Evolutionary conservation across 2,329 filamentous ascomycete species (phyloP).

Genomic region (Lojkania enalia): DNA sequence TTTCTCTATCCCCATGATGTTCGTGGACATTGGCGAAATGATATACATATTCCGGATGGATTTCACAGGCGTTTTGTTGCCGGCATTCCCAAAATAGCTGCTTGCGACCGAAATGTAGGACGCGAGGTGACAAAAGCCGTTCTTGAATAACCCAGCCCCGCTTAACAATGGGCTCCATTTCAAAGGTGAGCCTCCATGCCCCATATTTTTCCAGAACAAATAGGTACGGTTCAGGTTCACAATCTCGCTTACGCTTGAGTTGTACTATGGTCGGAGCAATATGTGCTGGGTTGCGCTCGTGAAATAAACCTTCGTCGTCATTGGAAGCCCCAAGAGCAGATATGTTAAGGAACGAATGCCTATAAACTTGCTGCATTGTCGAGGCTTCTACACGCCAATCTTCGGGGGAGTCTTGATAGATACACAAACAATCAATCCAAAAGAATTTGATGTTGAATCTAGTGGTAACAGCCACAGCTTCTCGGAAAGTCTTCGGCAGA

Average conservation of each 20-base stretch:
- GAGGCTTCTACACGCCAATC: conserved; percentile 15
- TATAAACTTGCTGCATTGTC: conserved; percentile 23
- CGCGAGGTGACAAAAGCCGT: conserved; percentile 22
- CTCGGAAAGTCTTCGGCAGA: conserved; percentile 8
- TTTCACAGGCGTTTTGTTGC: conserved; percentile 15
- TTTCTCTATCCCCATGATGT: background rate
- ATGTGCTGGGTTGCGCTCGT: background rate
- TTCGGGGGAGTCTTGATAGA: conserved; percentile 2
- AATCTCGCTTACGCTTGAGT: background rate
- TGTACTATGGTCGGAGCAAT: background rate
- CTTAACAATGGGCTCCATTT: conserved; percentile 11
- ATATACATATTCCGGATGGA: conserved; percentile 7
- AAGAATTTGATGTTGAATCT: conserved; percentile 11
- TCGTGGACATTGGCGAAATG: background rate
- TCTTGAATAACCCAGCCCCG: conserved; percentile 31
- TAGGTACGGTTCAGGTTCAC: background rate
- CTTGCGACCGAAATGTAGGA: conserved; percentile 19
- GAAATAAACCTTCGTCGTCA: conserved; percentile 15
- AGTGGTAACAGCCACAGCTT: conserved; percentile 14
- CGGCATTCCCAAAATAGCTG: conserved; percentile 29
- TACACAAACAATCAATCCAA: conserved; percentile 16
- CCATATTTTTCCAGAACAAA: background rate
- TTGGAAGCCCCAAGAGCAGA: conserved; percentile 15
- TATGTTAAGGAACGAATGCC: conserved; percentile 22
- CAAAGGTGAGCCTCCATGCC: background rate